Evolutionary conservation across 768 basidiomycete species (phyloP).

Genomic region (Panellus pusillus): DNA sequence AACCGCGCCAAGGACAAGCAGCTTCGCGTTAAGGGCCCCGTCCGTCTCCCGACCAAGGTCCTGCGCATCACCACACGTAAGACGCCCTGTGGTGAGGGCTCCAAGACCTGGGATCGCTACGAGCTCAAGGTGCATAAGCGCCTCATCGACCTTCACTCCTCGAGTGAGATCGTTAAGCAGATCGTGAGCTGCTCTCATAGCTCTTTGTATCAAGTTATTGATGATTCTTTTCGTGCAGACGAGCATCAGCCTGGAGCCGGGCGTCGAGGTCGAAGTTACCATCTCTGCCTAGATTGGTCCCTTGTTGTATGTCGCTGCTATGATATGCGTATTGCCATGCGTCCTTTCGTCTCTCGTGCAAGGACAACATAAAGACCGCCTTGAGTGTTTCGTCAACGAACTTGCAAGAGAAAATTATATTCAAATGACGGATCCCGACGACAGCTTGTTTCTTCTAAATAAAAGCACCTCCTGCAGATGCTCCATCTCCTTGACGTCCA

Average conservation of each 20-base stretch:
- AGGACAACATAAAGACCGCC: no score
- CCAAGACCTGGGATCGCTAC: constrained; percentile 99
- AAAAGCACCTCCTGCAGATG: constrained; percentile 1
- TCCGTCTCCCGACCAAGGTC: constrained; percentile 99
- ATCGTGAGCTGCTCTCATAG: constrained; percentile 67
- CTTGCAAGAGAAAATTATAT: no score
- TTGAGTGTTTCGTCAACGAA: no score
- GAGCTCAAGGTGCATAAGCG: constrained; percentile 99
- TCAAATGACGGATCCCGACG: not conserved
- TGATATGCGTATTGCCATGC: constrained; percentile 6
- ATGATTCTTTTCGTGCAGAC: constrained; percentile 54
- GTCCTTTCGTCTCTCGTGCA: no score
- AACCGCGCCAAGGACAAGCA: constrained; percentile 99
- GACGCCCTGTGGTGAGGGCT: constrained; percentile 99
- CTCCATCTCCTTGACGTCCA: constrained; percentile 1
- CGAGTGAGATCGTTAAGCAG: constrained; percentile 99
- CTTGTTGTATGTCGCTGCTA: not conserved
- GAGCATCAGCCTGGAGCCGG: constrained; percentile 97
- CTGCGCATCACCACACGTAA: constrained; percentile 99
- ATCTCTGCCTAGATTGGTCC: constrained; percentile 67
- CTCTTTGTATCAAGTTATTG: not conserved
- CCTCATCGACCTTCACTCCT: constrained; percentile 97
- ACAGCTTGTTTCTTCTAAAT: not conserved
- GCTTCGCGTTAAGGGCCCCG: constrained; percentile 98
- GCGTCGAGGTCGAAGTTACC: constrained; percentile 98